These are phyloP conservation scores for Ophiobolus disseminans DNA, from an alignment of 2,329 filamentous ascomycete genomes.

Conservation along the genomic window DNA sequence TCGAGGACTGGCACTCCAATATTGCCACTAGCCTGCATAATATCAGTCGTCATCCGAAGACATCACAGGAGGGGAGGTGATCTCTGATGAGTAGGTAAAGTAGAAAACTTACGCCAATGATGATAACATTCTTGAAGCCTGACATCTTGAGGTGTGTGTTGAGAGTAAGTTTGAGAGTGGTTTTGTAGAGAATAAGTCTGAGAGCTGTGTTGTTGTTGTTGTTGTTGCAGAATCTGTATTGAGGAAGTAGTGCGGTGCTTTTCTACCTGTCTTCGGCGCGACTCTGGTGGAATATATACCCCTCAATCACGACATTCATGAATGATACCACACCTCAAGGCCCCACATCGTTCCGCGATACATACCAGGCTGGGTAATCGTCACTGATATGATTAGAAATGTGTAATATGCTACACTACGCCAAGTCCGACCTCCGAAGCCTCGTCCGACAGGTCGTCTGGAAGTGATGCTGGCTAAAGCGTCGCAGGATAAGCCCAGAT, in stretches of 20 bases:
- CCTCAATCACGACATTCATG: slow-evolving; percentile 13
- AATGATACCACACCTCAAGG: slow-evolving; percentile 15
- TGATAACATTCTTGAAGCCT: slow-evolving; percentile 52
- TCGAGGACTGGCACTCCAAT: slow-evolving; percentile 53
- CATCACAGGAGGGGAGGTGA: not conserved
- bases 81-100: slow-evolving; percentile 7
- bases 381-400: not conserved
- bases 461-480: too few species aligned
- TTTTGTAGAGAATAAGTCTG: not conserved
- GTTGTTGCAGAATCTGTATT: too few species aligned
- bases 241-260: too few species aligned
- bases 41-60: slow-evolving; percentile 14
- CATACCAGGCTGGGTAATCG: slow-evolving; percentile 3
- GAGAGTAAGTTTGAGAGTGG: not conserved
- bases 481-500: too few species aligned
- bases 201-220: not conserved
- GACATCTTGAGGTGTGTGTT: slow-evolving; percentile 26
- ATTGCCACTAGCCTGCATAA: slow-evolving; percentile 48
- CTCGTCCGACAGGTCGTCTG: too few species aligned
- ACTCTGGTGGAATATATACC: slow-evolving; percentile 12
- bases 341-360: slow-evolving; percentile 10
- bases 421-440: too few species aligned
- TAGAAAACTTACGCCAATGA: slow-evolving; percentile 50
- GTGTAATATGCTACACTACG: too few species aligned
- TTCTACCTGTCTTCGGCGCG: not conserved